Evolutionary conservation across 257 asterid species (phyloP), one percentile per base, ranked within the genome.

Genomic region (Gentiana macrophylla): DNA sequence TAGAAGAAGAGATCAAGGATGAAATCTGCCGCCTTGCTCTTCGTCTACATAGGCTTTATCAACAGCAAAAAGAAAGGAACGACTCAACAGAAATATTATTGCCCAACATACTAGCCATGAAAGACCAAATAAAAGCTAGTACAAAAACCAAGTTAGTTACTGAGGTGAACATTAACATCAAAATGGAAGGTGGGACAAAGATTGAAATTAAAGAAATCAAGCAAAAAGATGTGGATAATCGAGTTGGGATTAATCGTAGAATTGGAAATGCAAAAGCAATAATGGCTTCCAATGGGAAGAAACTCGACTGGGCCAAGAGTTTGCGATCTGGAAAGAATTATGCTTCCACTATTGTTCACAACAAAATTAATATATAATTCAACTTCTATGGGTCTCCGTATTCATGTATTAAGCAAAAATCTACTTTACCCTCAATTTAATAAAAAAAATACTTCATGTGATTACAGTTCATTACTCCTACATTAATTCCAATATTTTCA

Each of bases 1-100:
- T 84, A 59, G 94, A 80, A 67, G 79, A 68, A 55, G 95, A 86
- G 66, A 79, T 86, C 54, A 80, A 80, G 66, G 84, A 84, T 6
- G 81, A 67, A 50, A 82, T 87, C 5, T 80, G 78, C 46, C 72
- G 53, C 53, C 75, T 83, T 36, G 90, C 95, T 57, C 69, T 73
- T 32, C 77, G 70, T 59, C 49, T 87, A 61, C 90, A 84, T 57
- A 71, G 74, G 55, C 71, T 87, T 34, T 82, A 86, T 62, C 76
- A 68, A 13, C 84, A 78, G 41, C 84, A 67, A 38, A 75, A 69
- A 36, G 73, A 78, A 47, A 75, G 58, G 53, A 65, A 67, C 15
- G 56, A 56, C 8, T 54, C 47, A 43, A 36, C 48, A 34, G 13
- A 59, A 3, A 51, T 62, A 4, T 5, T 15, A 55, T 45, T 5